phyloP scores from a whole-genome alignment of 2,329 filamentous ascomycete species.

The Aspergillus tamarii region DNA sequence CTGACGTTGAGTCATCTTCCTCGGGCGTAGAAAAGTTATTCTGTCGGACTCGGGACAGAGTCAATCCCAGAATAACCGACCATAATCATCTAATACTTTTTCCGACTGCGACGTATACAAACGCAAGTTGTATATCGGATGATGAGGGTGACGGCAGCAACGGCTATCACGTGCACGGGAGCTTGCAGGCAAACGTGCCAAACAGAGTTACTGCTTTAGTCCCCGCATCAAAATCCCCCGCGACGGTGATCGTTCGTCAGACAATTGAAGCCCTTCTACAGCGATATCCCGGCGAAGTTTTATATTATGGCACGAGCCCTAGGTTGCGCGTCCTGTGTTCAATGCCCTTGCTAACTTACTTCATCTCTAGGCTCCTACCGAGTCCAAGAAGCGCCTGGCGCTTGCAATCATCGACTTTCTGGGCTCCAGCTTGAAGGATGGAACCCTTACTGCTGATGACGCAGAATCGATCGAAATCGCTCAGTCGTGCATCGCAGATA shows the following conservation, averaged over 20 bases:
- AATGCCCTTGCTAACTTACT: background rate
- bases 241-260: slow-evolving; percentile 6
- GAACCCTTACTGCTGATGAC: slow-evolving; percentile 85
- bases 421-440: slow-evolving; percentile 78
- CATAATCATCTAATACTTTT: slow-evolving; percentile 24
- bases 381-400: slow-evolving; percentile 82
- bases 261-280: slow-evolving; percentile 1
- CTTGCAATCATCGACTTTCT: slow-evolving; percentile 98
- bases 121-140: background rate
- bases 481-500: slow-evolving; percentile 89
- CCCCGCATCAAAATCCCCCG: slow-evolving; percentile 27
- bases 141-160: slow-evolving; percentile 9
- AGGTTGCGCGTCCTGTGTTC: background rate
- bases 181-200: slow-evolving; percentile 19
- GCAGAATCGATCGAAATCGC: slow-evolving; percentile 93
- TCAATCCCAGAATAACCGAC: slow-evolving; percentile 22
- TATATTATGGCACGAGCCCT: slow-evolving; percentile 26
- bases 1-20: slow-evolving; percentile 46
- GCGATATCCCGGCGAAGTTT: background rate
- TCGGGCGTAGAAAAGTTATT: slow-evolving; percentile 22
- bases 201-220: slow-evolving; percentile 18
- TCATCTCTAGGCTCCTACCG: slow-evolving; percentile 42
- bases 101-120: slow-evolving; percentile 9
- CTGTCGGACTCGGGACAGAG: slow-evolving; percentile 26
- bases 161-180: slow-evolving; percentile 22